Conservation (phyloP, 2,329 filamentous ascomycete genomes). For the Alternaria sp. region DNA sequence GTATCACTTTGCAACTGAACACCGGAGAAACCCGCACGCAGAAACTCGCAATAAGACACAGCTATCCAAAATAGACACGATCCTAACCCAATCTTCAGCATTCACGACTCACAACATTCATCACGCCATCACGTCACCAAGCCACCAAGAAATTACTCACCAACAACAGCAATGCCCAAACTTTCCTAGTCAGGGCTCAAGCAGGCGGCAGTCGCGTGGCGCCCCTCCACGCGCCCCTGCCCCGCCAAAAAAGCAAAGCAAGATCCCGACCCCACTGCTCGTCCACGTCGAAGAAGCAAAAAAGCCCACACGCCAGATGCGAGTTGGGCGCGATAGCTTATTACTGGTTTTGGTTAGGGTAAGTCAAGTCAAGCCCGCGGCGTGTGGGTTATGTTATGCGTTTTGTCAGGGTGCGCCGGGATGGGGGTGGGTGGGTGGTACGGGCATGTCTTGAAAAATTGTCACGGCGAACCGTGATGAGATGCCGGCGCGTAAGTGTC, state of each 20-base stretch:
- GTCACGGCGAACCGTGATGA: neutral
- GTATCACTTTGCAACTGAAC: neutral
- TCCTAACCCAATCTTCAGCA: neutral
- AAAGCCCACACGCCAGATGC: constrained; percentile 2
- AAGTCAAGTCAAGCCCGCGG: no score
- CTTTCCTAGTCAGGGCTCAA: neutral
- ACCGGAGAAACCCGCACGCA: neutral
- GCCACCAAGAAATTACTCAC: neutral
- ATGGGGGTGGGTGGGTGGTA: neutral
- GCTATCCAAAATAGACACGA: neutral
- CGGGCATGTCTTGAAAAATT: neutral
- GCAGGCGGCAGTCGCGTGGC: neutral
- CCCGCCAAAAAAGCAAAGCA: constrained; percentile 1
- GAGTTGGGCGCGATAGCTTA: neutral
- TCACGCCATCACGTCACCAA: neutral
- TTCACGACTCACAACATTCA: neutral
- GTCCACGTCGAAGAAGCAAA: neutral
- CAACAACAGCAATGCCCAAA: neutral
- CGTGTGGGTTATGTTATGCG: neutral
- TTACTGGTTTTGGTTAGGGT: neutral
- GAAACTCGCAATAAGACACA: neutral
- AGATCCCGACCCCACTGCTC: neutral
- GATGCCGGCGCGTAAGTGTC: neutral
- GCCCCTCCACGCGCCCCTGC: neutral
- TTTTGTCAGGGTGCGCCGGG: neutral